Evolutionary conservation across 2,329 filamentous ascomycete genomes (phyloP).

Genomic region (Pseudocercospora vitis): DNA sequence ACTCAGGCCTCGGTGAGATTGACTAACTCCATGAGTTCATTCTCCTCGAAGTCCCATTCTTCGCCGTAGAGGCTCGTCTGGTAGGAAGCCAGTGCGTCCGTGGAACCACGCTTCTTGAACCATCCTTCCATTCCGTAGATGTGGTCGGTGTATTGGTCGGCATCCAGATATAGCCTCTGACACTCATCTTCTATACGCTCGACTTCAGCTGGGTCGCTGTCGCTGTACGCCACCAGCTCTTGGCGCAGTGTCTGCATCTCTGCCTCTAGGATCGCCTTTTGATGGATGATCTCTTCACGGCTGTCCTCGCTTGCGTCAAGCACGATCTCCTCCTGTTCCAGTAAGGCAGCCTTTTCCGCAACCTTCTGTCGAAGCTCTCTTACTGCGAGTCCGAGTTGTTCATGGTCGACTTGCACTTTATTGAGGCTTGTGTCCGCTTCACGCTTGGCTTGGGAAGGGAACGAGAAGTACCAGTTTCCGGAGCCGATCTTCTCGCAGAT

Average conservation of each 20-base stretch:
- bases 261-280: slow-evolving; percentile 39
- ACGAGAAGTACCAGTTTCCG: slow-evolving; percentile 73
- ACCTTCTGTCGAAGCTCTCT: slow-evolving; percentile 45
- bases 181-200: slow-evolving; percentile 43
- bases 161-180: slow-evolving; percentile 32
- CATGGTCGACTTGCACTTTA: slow-evolving; percentile 41
- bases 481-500: slow-evolving; percentile 68
- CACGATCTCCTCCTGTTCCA: slow-evolving; percentile 42
- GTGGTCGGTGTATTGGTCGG: slow-evolving; percentile 46
- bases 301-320: slow-evolving; percentile 36
- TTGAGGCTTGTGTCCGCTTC: slow-evolving; percentile 43
- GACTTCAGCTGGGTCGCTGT: slow-evolving; percentile 48
- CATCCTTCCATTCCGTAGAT: slow-evolving; percentile 50
- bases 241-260: slow-evolving; percentile 42
- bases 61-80: slow-evolving; percentile 53
- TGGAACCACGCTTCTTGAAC: slow-evolving; percentile 44
- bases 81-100: slow-evolving; percentile 46
- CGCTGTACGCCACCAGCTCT: slow-evolving; percentile 48
- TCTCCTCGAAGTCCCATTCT: slow-evolving; percentile 55
- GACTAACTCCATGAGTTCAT: slow-evolving; percentile 10
- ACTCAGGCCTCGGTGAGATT: neutral
- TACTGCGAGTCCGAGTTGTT: slow-evolving; percentile 39
- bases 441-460: slow-evolving; percentile 58
- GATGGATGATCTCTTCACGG: slow-evolving; percentile 41
- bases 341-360: slow-evolving; percentile 40